These are phyloP conservation scores for Carallia brachiata DNA, from an alignment of 345 rosid species.

Conservation along the genomic window DNA sequence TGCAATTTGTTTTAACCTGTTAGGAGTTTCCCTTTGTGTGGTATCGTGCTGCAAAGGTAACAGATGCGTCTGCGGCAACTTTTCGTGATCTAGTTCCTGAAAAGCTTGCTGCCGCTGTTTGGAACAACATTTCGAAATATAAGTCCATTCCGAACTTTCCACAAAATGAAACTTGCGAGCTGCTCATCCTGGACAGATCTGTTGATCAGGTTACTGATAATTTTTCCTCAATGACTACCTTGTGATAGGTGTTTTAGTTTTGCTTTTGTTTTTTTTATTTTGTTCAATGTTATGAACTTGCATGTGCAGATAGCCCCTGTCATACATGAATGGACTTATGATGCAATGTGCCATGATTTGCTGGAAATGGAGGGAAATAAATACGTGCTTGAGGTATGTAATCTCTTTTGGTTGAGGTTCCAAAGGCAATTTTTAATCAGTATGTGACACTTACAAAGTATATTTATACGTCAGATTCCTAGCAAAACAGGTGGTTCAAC, in stretches of 20 bases:
- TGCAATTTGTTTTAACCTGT: conserved; percentile 1
- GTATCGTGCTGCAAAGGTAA: conserved; percentile 52
- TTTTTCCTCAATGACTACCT: conserved; percentile 16
- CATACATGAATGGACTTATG: conserved; percentile 98
- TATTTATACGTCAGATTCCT: conserved; percentile 51
- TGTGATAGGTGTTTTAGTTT: not conserved
- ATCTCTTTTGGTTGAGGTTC: not conserved
- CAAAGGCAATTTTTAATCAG: not conserved
- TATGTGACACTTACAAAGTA: not conserved
- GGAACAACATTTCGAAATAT: conserved; percentile 50
- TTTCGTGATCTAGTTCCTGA: conserved; percentile 58
- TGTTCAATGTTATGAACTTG: conserved; percentile 17
- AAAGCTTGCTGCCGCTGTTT: conserved; percentile 74
- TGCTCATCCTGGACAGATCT: conserved; percentile 88
- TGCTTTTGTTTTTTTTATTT: not conserved
- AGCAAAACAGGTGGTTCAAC: conserved; percentile 68
- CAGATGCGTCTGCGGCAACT: conserved; percentile 38
- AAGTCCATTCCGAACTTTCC: conserved; percentile 90
- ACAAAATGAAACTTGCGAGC: conserved; percentile 76
- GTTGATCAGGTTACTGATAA: conserved; percentile 67
- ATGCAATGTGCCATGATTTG: conserved; percentile 97
- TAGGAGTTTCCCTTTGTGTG: conserved; percentile 87
- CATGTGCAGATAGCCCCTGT: conserved; percentile 79
- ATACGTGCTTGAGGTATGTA: conserved; percentile 61
- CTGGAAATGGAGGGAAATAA: conserved; percentile 89